Base-by-base conservation (phyloP, 371 early-diverging fungal species). In the Mucor lusitanicus region DNA sequence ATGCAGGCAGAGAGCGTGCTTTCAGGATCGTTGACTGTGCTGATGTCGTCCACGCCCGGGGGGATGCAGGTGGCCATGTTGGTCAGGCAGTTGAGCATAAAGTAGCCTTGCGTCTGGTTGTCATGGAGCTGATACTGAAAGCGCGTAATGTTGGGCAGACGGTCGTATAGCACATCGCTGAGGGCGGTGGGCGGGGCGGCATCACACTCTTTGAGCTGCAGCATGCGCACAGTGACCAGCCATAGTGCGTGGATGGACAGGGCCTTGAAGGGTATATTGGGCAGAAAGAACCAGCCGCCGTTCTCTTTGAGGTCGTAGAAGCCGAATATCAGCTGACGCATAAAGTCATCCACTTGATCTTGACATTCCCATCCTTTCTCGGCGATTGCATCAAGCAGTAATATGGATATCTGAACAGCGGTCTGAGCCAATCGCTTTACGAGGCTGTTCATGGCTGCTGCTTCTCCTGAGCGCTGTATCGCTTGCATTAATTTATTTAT, bases 241-340 rank as follows among this genome's bases (percentile, higher is more conserved):
- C 79, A 82, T 6, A 84, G 28, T 3, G 79, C 68, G 1, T 75
- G 44, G 1, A 74, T 75, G 0, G 88, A 84, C 37, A 84, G 65
- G 21, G 64, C 75, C 44, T 82, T 80, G 61, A 76, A 85, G 7
- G 86, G 86, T 2, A 87, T 63, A 12, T 83, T 74, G 0, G 86
- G 81, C 13, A 87, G 37, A 73, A 85, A 86, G 19, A 79, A 75
- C 81, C 79, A 85, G 19, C 48, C 48, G 12, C 70, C 70, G 27
- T 78, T 69, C 23, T 62, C 8, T 40, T 70, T 54, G 27, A 48
- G 13, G 11, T 59, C 46, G 42, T 57, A 44, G 23, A 63, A 61
- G 6, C 44, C 19, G 61, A 32, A 35, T 5, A 65, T 61, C 15
- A 72, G 40, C 21, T 63, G 65, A 42, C 57, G 1, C 3, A 75